phyloP scores from a whole-genome alignment of 371 early-diverging fungal genomes.

The Apophysomyces trapeziformis region DNA sequence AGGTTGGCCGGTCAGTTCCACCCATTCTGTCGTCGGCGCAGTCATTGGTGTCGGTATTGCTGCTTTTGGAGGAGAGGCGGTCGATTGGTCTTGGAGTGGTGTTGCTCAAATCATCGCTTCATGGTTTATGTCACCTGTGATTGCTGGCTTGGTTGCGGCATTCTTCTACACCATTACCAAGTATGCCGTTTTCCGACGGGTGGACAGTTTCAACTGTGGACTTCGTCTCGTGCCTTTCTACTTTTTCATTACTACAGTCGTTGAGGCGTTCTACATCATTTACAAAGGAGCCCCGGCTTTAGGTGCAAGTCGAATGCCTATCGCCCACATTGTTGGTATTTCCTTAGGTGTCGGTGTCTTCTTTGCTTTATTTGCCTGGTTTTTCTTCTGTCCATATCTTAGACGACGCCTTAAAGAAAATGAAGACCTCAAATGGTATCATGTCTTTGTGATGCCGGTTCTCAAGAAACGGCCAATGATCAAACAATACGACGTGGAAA shows the following conservation, averaged over 20 bases:
- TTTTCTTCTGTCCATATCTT: constrained; percentile 71
- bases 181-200: constrained; percentile 61
- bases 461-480: constrained; percentile 48
- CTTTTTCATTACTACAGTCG: constrained; percentile 72
- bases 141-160: constrained; percentile 70
- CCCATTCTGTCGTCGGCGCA: constrained; percentile 80
- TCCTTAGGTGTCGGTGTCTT: constrained; percentile 61
- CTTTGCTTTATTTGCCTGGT: constrained; percentile 57
- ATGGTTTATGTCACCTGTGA: constrained; percentile 79
- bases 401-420: constrained; percentile 64
- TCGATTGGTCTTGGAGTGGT: constrained; percentile 77
- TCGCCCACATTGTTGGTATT: constrained; percentile 60
- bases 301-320: constrained; percentile 37
- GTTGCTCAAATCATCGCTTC: constrained; percentile 75
- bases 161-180: constrained; percentile 71
- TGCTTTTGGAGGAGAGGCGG: constrained; percentile 67
- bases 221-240: constrained; percentile 81
- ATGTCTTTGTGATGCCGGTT: constrained; percentile 59
- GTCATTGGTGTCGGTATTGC: constrained; percentile 80
- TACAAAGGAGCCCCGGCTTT: constrained; percentile 71
- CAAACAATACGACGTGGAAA: constrained; percentile 24
- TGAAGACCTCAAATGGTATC: constrained; percentile 75
- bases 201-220: constrained; percentile 75
- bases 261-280: constrained; percentile 78
- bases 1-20: constrained; percentile 66